Base-by-base conservation (phyloP, 2,329 filamentous ascomycete species). In the Aspergillus uvarum region DNA sequence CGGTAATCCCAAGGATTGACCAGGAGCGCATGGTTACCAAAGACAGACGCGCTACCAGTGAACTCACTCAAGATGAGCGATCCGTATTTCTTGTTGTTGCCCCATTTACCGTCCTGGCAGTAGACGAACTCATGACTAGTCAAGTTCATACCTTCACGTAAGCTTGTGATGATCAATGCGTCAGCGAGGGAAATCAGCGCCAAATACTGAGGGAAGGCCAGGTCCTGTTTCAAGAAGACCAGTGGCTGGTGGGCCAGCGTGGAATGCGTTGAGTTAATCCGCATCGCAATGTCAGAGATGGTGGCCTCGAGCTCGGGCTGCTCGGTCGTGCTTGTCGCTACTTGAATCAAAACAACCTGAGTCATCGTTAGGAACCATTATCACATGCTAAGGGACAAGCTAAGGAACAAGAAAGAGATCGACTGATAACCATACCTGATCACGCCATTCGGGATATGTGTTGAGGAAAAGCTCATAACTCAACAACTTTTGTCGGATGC, bases 1-100 rank as follows among this genome's bases (percentile, higher is more conserved):
- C 89, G 86, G 74, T 96, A 96, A 73, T 97, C 91, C 94, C 94
- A 98, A 0, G 94, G 94, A 72, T 98, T 98, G 69, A 98, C 89
- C 0, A 91, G 85, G 14, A 98, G 83, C 64, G 95, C 89, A 60
- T 91, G 86, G 50, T 89, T 86, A 16, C 87, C 86, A 70, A 98
- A 96, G 2, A 98, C 83, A 0, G 90, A 91, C 1, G 93, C 88
- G 61, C 92, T 96, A 24, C 94, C 95, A 2, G 94, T 96, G 72
- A 98, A 98, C 74, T 98, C 94, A 64, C 92, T 96, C 56, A 98
- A 81, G 65, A 98, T 96, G 48, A 98, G 82, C 1, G 92, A 93
- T 2, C 92, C 92, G 70, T 95, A 87, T 76, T 91, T 93, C 79
- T 92, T 92, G 59, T 92, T 92, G 58, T 87, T 80, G 2, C 83